A percentile compares a stretch with the other conserved stretches of the same genome.
These are phyloP conservation scores for Gastrolobium villosum DNA, from an alignment of 306 rosid genomes.

Conservation along the genomic window DNA sequence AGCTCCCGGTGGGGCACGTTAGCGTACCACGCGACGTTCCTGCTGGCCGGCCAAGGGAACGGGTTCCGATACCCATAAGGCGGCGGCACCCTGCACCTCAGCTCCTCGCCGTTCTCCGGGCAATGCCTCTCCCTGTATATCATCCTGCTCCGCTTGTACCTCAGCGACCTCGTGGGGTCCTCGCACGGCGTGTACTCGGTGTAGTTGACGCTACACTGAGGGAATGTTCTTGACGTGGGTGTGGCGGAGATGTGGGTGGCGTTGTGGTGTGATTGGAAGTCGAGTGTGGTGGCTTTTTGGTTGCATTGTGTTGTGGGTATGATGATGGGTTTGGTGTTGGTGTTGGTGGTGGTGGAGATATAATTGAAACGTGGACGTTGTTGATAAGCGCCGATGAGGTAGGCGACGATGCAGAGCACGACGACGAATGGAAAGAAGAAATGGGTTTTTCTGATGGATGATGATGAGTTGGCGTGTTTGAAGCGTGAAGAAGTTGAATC, in stretches of 20 bases:
- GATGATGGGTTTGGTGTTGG: not conserved
- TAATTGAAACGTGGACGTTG: conserved; percentile 7
- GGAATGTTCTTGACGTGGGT: conserved; percentile 9
- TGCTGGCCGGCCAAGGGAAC: conserved; percentile 78
- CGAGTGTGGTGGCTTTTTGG: conserved; percentile 33
- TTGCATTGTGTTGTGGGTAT: conserved; percentile 33
- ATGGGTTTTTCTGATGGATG: conserved; percentile 39
- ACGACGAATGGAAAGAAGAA: conserved; percentile 43
- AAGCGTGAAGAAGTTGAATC: conserved; percentile 7
- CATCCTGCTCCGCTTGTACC: conserved; percentile 58
- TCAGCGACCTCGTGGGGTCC: conserved; percentile 61
- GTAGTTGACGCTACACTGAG: conserved; percentile 59
- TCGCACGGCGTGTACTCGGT: conserved; percentile 91
- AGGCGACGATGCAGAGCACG: conserved; percentile 65
- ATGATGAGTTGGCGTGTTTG: not conserved
- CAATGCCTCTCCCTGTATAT: conserved; percentile 88
- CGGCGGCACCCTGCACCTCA: conserved; percentile 78
- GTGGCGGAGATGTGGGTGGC: not conserved
- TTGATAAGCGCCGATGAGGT: conserved; percentile 62
- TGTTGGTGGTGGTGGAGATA: not conserved
- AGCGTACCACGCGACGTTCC: conserved; percentile 80
- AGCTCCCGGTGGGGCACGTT: conserved; percentile 85
- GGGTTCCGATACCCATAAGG: conserved; percentile 76
- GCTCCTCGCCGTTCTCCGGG: conserved; percentile 52
- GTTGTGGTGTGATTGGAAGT: conserved; percentile 57